These are phyloP conservation scores for Aleurites moluccanus DNA, from an alignment of 441 rosid species.

Conservation along the genomic window DNA sequence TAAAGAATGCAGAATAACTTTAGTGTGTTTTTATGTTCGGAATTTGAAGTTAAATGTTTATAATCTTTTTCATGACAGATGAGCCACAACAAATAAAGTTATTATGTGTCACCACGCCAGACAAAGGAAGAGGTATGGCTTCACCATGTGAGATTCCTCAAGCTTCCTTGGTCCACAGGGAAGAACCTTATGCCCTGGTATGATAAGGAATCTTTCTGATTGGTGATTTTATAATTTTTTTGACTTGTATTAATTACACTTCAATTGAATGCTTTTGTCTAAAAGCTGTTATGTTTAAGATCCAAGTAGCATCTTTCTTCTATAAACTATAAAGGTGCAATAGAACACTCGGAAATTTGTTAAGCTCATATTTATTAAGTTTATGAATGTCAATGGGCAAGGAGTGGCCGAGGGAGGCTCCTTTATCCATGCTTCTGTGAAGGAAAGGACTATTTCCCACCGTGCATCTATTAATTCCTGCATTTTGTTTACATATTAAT, in stretches of 20 bases:
- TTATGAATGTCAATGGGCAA: too few relatives aligned
- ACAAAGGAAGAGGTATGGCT: constrained; percentile 81
- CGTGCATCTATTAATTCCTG: too few relatives aligned
- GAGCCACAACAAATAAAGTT: constrained; percentile 44
- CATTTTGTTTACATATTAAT: too few relatives aligned
- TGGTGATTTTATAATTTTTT: neutral
- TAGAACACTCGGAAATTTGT: neutral
- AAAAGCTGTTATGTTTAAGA: neutral
- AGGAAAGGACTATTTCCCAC: too few relatives aligned
- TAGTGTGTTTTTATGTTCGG: neutral
- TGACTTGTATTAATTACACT: neutral
- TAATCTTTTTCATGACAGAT: constrained; percentile 37
- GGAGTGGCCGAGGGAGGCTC: too few relatives aligned
- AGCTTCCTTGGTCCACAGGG: constrained; percentile 67
- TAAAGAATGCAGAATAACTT: neutral
- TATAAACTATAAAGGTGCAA: neutral
- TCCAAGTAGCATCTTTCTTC: neutral
- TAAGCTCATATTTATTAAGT: neutral
- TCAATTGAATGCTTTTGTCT: neutral
- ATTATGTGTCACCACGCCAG: constrained; percentile 45
- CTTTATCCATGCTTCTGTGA: too few relatives aligned
- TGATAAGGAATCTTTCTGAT: constrained; percentile 16
- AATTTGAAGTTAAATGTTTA: neutral
- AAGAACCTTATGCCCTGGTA: constrained; percentile 78
- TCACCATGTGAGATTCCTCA: constrained; percentile 61